Evolutionary conservation across 331 rosid species (phyloP).

Genomic region (Quercus phellos): DNA sequence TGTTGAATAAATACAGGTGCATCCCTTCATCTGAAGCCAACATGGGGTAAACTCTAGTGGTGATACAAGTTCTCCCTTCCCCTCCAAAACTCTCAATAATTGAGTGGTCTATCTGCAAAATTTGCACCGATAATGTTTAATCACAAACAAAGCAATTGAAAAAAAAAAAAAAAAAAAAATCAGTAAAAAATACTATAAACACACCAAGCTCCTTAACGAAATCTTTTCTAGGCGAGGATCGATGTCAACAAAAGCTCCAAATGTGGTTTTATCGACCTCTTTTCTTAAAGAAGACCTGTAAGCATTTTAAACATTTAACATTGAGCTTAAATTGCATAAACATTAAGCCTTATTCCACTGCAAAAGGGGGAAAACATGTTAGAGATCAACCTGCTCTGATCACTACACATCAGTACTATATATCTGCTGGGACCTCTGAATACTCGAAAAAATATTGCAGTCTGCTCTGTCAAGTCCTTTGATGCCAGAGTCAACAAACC

Average conservation of each 20-base stretch:
- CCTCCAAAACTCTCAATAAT: conserved; percentile 38
- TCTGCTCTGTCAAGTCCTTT: conserved; percentile 31
- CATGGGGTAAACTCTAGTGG: conserved; percentile 43
- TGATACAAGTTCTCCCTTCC: conserved; percentile 34
- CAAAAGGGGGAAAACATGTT: neutral
- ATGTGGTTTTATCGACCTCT: conserved; percentile 31
- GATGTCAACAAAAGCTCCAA: conserved; percentile 35
- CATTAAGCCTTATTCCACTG: too few relatives aligned
- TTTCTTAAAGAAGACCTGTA: conserved; percentile 39
- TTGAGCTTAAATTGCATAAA: neutral
- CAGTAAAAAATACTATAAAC: neutral
- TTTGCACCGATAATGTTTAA: too few relatives aligned
- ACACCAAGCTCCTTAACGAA: conserved; percentile 38
- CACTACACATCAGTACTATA: conserved; percentile 48
- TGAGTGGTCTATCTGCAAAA: conserved; percentile 41
- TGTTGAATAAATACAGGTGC: conserved; percentile 27
- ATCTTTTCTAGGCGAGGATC: conserved; percentile 25
- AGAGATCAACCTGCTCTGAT: conserved; percentile 37
- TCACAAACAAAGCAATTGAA: too few relatives aligned
- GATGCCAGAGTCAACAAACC: conserved; percentile 46
- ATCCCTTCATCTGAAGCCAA: conserved; percentile 23
- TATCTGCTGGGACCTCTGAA: conserved; percentile 17
- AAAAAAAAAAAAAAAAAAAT: too few relatives aligned
- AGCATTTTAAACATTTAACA: neutral
- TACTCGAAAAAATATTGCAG: conserved; percentile 42